Evolutionary conservation across 139 green algal genomes (phyloP), one percentile per base, ranked within the genome.

Genomic region (Volvox africanus): DNA sequence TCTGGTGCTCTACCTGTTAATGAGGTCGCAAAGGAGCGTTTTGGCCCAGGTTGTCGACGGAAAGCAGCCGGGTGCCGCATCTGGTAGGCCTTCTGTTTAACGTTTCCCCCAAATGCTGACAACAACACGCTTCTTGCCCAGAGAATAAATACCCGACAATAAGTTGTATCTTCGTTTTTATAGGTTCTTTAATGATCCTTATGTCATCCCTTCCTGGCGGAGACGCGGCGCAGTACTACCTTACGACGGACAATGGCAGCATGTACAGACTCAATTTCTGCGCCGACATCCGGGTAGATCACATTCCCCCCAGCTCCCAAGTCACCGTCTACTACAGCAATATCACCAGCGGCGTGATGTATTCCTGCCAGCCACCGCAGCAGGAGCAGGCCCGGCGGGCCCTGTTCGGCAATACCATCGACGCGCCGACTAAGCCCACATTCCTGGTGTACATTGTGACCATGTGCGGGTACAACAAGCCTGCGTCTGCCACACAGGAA

Each of bases 371-470:
- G 32, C 21, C 13, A 35, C 78, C 78, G 16, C 32, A 35, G 33
- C 75, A 81, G 75, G 30, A 61, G 32, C 75, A 81, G 21, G 21
- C 16, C 22, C 35, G 78, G 13, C 36, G 78, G 19, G 13, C 32
- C 0, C 37, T 84, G 9, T 84, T 68, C 37, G 78, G 78, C 28
- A 44, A 84, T 33, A 84, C 36, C 20, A 84, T 84, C 1, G 26
- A 37, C 78, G 32, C 20, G 21, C 78, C 78, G 3, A 67, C 78
- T 16, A 67, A 67, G 78, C 78, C 78, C 21, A 84, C 78, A 0
- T 84, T 84, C 36, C 36, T 84, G 9, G 18, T 84, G 28, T 84
- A 68, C 78, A 84, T 84, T 26, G 37, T 37, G 18, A 84, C 78
- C 37, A 33, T 84, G 36, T 84, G 78, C 20, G 75, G 75, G 13